Evolutionary conservation across 2,329 filamentous ascomycete species (phyloP).

Genomic region (Colletotrichum lentis): DNA sequence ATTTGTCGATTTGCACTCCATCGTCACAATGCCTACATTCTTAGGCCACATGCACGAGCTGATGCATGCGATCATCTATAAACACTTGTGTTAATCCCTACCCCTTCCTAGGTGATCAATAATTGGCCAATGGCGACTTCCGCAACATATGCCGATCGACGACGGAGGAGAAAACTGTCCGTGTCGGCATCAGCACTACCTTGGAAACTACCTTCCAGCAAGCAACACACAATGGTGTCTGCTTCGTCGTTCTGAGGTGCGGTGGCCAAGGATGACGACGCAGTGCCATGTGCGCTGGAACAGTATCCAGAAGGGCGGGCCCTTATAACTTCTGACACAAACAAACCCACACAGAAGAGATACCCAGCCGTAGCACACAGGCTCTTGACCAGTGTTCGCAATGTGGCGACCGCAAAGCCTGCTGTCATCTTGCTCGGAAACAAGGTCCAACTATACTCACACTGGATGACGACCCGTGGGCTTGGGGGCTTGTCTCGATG

Average conservation of each 20-base stretch:
- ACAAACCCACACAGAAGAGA: conserved; percentile 5
- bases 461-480: neutral
- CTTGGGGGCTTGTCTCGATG: neutral
- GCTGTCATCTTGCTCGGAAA: neutral
- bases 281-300: neutral
- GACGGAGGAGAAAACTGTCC: neutral
- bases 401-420: conserved; percentile 3
- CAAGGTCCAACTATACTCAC: neutral
- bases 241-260: no score
- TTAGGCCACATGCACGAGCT: neutral
- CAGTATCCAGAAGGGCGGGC: neutral
- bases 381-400: conserved; percentile 1
- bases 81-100: no score
- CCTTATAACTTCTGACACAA: neutral
- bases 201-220: neutral
- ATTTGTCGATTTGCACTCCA: no score
- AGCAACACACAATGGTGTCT: neutral
- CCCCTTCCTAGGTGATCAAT: neutral
- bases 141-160: neutral
- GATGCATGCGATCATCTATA: neutral
- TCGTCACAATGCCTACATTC: no score
- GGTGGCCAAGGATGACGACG: conserved; percentile 2
- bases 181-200: neutral
- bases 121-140: neutral
- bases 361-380: neutral